phyloP scores from a whole-genome alignment of 352 stramenopile genomes.

The Phytophthora sp. region DNA sequence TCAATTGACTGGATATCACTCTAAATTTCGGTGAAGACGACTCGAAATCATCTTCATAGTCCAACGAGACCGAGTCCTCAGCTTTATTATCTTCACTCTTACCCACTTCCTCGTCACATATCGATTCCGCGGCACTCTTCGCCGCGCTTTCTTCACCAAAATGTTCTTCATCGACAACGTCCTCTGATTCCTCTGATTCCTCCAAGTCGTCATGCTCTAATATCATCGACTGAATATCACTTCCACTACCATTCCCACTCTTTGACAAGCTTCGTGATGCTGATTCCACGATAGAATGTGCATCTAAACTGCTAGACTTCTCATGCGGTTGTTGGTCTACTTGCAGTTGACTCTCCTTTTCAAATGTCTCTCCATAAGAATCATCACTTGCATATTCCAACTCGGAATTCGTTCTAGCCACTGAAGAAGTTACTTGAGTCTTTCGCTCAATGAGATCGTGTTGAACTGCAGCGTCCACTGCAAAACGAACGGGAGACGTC shows the following conservation, averaged over 20 bases:
- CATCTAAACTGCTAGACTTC: not conserved
- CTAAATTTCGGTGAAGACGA: constrained; percentile 30
- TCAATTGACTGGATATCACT: not conserved
- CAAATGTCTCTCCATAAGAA: constrained; percentile 52
- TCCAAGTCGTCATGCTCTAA: constrained; percentile 3
- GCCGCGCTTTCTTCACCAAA: constrained; percentile 8
- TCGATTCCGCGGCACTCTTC: constrained; percentile 18
- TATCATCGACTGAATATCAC: constrained; percentile 19
- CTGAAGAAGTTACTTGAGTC: not conserved
- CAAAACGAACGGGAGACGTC: constrained; percentile 31
- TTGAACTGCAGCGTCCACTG: constrained; percentile 42
- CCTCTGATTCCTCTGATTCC: constrained; percentile 8
- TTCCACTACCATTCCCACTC: constrained; percentile 14
- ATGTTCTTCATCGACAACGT: constrained; percentile 19
- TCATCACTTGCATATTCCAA: constrained; percentile 33
- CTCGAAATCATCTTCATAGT: constrained; percentile 62
- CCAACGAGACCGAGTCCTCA: constrained; percentile 23
- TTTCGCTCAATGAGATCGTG: constrained; percentile 22
- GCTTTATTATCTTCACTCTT: constrained; percentile 1
- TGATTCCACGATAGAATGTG: constrained; percentile 5
- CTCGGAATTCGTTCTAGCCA: not conserved
- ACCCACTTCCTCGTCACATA: constrained; percentile 11
- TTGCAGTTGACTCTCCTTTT: constrained; percentile 37
- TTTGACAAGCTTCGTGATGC: not conserved
- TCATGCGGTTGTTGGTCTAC: not conserved